Evolutionary conservation across 108 stramenopile genomes (phyloP).

Genomic region (Skeletonema potamos): DNA sequence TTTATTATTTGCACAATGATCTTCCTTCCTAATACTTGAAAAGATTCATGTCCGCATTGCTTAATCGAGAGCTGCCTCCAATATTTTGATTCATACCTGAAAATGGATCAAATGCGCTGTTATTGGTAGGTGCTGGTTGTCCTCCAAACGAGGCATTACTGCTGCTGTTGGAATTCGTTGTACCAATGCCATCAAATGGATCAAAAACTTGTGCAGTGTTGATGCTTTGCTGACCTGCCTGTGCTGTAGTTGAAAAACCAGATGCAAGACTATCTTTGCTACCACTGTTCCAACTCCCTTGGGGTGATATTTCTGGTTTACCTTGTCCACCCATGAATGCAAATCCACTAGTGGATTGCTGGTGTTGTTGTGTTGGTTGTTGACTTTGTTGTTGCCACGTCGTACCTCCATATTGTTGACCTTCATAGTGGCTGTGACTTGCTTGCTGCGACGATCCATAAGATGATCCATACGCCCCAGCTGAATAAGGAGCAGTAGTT

Average conservation of each 20-base stretch:
- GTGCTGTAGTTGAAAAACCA: conserved; percentile 10
- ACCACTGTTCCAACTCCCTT: not conserved
- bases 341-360: conserved; percentile 16
- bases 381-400: conserved; percentile 8
- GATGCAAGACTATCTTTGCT: not conserved
- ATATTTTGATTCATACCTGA: conserved; percentile 6
- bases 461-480: conserved; percentile 8
- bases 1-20: not conserved
- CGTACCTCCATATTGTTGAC: conserved; percentile 3
- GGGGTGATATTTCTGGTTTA: not conserved
- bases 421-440: not conserved
- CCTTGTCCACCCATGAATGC: conserved; percentile 24
- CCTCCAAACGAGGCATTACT: not conserved
- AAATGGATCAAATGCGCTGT: conserved; percentile 30
- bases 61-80: conserved; percentile 7
- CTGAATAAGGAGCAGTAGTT: not conserved
- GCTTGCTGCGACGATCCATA: conserved; percentile 22
- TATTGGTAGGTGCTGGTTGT: not conserved
- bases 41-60: conserved; percentile 44
- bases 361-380: conserved; percentile 1
- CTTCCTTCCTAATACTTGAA: conserved; percentile 29
- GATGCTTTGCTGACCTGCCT: conserved; percentile 1
- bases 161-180: conserved; percentile 1
- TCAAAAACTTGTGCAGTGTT: conserved; percentile 26
- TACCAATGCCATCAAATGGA: conserved; percentile 38